These are phyloP conservation scores for Chaetomium fimeti DNA, from an alignment of 495 filamentous ascomycete species.

Conservation along the genomic window DNA sequence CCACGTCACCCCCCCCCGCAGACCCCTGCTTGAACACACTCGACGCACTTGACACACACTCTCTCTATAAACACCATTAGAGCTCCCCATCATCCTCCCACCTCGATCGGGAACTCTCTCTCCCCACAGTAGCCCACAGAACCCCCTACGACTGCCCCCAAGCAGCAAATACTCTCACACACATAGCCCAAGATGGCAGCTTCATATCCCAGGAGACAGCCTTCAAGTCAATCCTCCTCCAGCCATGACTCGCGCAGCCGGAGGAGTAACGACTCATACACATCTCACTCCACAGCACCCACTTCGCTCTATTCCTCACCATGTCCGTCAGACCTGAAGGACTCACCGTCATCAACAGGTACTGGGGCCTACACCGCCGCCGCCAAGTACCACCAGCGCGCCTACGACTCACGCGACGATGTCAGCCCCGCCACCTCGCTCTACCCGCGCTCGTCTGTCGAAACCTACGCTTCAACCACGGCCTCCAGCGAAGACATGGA, in stretches of 20 bases:
- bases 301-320: constrained; percentile 62
- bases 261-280: constrained; percentile 60
- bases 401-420: constrained; percentile 45
- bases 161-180: constrained; percentile 5
- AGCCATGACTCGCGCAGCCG: constrained; percentile 58
- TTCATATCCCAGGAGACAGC: constrained; percentile 30
- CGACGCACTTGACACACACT: not conserved
- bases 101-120: constrained; percentile 19
- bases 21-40: not conserved
- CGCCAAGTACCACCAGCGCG: constrained; percentile 14
- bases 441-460: constrained; percentile 63
- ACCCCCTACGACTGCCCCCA: constrained; percentile 1
- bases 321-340: constrained; percentile 47
- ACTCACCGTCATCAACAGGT: constrained; percentile 35
- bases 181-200: constrained; percentile 32
- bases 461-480: constrained; percentile 77
- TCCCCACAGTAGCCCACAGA: constrained; percentile 8
- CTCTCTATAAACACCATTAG: constrained; percentile 33
- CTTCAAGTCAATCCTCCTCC: constrained; percentile 46
- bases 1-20: constrained; percentile 13
- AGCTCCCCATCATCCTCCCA: constrained; percentile 18
- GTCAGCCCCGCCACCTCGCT: constrained; percentile 48
- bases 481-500: constrained; percentile 64
- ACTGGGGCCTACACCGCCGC: constrained; percentile 33
- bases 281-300: constrained; percentile 65